Evolutionary conservation across 495 filamentous ascomycete species (phyloP), one percentile per base, ranked within the genome.

Genomic region (Aspergillus egyptiacus): DNA sequence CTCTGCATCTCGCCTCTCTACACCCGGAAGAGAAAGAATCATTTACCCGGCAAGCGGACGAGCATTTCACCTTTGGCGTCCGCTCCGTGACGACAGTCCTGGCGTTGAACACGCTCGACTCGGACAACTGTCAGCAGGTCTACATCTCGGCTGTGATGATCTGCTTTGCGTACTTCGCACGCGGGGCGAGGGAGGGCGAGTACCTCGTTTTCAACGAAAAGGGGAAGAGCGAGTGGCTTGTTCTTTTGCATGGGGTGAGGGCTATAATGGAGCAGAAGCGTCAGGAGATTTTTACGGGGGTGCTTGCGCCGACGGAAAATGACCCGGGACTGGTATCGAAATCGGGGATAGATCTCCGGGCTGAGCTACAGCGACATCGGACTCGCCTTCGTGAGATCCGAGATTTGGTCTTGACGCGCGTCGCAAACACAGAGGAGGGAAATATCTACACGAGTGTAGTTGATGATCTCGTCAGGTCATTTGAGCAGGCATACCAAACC

Each of bases 21-120:
- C 51, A 65, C 14, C 71, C 71, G 7, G 50, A 53, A 3, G 31
- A 56, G 7, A 48, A 59, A 23, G 39, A 57, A 2, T 37, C 59
- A 25, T 70, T 69, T 30, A 31, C 65, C n/a, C 19, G 36, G 13
- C 57, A 71, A 56, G 74, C 73, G 3, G 65, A 72, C 37, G 52
- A 59, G 2, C 75, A 77, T 46, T 72, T 77, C 44, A 72, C 69
- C 3, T 64, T 66, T 40, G 74, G 72, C 3, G 60, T 78, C 0
- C 59, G 61, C 14, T 67, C 66, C 2, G 75, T 77, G 8, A 70
- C 70, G 0, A 35, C 53, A 8, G 58, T 68, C 0, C 55, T 76
- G 6, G 48, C 60, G 2, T 17, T 43, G 2, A 27, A 43, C 0
- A 54, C 62, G 20, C 58, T 77, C 8, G 56, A 67, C 43, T 51